Evolutionary conservation across 2,329 filamentous ascomycete genomes (phyloP).

Genomic region (Acrodontium crateriforme): DNA sequence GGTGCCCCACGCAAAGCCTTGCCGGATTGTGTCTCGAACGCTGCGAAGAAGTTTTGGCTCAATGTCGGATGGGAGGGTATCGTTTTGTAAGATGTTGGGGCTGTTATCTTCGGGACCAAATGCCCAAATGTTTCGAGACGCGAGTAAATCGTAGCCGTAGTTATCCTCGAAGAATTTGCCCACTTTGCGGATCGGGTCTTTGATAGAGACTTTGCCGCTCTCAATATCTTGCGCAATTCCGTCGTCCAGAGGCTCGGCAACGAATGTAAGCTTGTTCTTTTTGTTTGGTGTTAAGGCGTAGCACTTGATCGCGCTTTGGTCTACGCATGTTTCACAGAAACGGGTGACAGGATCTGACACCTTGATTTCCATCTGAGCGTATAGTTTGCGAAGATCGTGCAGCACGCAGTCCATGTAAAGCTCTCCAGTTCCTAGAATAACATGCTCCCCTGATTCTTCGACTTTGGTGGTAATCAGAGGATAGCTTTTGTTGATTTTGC

Average conservation of each 20-base stretch:
- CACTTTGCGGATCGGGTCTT: conserved; percentile 80
- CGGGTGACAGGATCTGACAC: conserved; percentile 94
- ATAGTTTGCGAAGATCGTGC: conserved; percentile 83
- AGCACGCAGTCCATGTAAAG: conserved; percentile 99
- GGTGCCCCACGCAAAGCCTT: conserved; percentile 94
- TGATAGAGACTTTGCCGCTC: conserved; percentile 76
- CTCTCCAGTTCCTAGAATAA: conserved; percentile 88
- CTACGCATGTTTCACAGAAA: conserved; percentile 95
- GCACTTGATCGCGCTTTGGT: conserved; percentile 94
- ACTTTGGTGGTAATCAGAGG: conserved; percentile 93
- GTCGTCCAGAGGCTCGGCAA: conserved; percentile 87
- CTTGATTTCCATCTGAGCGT: conserved; percentile 98
- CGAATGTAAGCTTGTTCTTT: conserved; percentile 98
- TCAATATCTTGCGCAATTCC: conserved; percentile 94
- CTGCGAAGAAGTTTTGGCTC: conserved; percentile 81
- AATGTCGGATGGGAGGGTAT: conserved; percentile 86
- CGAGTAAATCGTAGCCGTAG: conserved; percentile 92
- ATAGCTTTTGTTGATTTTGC: conserved; percentile 97
- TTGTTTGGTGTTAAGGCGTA: conserved; percentile 98
- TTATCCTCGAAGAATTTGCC: conserved; percentile 96
- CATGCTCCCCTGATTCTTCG: conserved; percentile 93
- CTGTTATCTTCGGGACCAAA: conserved; percentile 93
- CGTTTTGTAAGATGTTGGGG: conserved; percentile 91
- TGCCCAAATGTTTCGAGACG: conserved; percentile 91
- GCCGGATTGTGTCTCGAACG: conserved; percentile 82